Conservation (phyloP, 2,329 filamentous ascomycete species). For the Nannizziopsis arthrosporioides region DNA sequence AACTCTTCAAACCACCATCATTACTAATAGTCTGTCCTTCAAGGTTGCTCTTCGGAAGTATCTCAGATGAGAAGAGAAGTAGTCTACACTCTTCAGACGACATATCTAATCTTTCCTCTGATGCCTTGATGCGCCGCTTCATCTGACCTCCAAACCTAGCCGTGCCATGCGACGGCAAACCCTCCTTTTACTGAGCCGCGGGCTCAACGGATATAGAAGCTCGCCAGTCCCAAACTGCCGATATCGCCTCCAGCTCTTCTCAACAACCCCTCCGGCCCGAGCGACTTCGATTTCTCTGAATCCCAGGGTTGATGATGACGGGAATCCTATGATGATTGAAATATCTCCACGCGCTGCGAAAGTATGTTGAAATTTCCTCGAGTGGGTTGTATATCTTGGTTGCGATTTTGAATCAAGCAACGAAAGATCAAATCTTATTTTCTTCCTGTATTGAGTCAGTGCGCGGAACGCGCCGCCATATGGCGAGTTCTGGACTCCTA, state of each 20-base stretch:
- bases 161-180: constrained; percentile 24
- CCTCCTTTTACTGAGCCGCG: constrained; percentile 20
- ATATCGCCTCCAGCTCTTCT: constrained; percentile 23
- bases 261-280: constrained; percentile 22
- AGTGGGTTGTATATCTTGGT: background rate
- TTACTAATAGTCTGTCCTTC: background rate
- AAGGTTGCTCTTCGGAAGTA: background rate
- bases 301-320: constrained; percentile 67
- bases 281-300: constrained; percentile 46
- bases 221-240: constrained; percentile 10
- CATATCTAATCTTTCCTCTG: no score
- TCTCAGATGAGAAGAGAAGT: background rate
- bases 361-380: constrained; percentile 38
- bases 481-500: background rate
- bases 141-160: background rate
- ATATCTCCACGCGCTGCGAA: constrained; percentile 75
- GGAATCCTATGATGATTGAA: constrained; percentile 68
- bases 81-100: no score
- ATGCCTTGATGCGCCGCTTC: background rate
- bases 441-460: background rate
- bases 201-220: constrained; percentile 17
- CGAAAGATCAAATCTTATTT: background rate
- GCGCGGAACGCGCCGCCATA: constrained; percentile 14
- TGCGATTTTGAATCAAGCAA: background rate
- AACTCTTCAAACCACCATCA: background rate